Percentiles rank a stretch among this genome's conserved stretches.
phyloP scores from a whole-genome alignment of 352 stramenopile species.

The Globisporangium lucens region DNA sequence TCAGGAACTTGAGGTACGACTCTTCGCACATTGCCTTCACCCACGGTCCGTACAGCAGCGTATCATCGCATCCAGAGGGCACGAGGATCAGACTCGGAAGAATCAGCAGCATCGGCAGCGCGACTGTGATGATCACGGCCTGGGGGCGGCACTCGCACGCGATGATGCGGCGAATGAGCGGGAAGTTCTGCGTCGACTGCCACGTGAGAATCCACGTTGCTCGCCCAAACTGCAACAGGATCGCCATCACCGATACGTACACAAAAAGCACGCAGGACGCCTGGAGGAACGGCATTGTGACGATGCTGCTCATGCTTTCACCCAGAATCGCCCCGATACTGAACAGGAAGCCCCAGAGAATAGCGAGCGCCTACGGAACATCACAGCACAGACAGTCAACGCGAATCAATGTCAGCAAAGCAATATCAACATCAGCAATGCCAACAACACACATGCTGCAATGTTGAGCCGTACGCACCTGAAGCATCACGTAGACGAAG shows the following conservation, averaged over 20 bases:
- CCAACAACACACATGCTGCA: background rate
- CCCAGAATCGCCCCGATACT: conserved; percentile 80
- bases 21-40: conserved; percentile 69
- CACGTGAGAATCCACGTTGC: conserved; percentile 88
- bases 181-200: conserved; percentile 86
- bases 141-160: conserved; percentile 71
- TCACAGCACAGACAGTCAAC: conserved; percentile 1
- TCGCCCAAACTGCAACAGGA: conserved; percentile 79
- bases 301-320: conserved; percentile 84
- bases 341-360: conserved; percentile 86
- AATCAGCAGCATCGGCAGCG: conserved; percentile 71
- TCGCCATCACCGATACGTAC: conserved; percentile 83
- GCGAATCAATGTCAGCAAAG: conserved; percentile 12
- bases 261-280: conserved; percentile 74
- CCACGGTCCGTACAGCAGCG: conserved; percentile 31
- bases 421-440: background rate
- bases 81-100: conserved; percentile 75
- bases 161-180: conserved; percentile 84
- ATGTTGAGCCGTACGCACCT: conserved; percentile 12
- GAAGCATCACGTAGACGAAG: conserved; percentile 84
- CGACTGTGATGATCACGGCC: conserved; percentile 71
- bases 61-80: conserved; percentile 47
- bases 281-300: conserved; percentile 76
- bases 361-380: conserved; percentile 55
- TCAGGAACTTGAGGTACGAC: conserved; percentile 84